Evolutionary conservation across 306 rosid species (phyloP).

Genomic region (Sicyos baderoa): DNA sequence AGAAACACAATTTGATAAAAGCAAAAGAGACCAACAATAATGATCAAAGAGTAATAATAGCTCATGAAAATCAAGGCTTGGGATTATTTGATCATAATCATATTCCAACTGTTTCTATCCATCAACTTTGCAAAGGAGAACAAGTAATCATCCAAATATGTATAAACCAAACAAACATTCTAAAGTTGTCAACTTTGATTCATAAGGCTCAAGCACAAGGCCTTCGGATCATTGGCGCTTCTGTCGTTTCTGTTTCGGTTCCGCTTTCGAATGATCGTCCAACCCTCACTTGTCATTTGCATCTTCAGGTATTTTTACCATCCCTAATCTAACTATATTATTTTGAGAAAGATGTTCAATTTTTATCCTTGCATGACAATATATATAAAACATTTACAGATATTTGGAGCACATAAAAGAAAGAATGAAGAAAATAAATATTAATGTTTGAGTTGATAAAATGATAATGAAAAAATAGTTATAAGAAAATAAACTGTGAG

Average conservation of each 20-base stretch:
- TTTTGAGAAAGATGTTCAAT: background rate
- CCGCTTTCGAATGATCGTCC: background rate
- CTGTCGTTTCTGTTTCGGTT: background rate
- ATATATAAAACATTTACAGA: no score
- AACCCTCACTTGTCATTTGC: constrained; percentile 11
- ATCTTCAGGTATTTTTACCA: constrained; percentile 17
- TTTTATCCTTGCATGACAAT: no score
- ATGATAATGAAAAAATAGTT: no score
- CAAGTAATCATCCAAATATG: constrained; percentile 22
- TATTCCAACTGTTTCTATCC: background rate
- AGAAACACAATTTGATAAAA: constrained; percentile 15
- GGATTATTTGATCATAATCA: background rate
- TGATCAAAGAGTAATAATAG: no score
- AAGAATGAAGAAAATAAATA: no score
- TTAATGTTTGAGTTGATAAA: no score
- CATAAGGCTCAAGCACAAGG: constrained; percentile 8
- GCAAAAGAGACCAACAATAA: background rate
- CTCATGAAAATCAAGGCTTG: background rate
- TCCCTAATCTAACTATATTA: background rate
- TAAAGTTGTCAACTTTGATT: constrained; percentile 15
- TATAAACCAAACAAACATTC: constrained; percentile 12
- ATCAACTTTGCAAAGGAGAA: background rate
- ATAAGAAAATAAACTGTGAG: no score
- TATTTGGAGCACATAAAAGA: no score
- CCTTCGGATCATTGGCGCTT: constrained; percentile 4